Evolutionary conservation across 1,284 basidiomycete species (phyloP).

Genomic region (Ganoderma lucidum): DNA sequence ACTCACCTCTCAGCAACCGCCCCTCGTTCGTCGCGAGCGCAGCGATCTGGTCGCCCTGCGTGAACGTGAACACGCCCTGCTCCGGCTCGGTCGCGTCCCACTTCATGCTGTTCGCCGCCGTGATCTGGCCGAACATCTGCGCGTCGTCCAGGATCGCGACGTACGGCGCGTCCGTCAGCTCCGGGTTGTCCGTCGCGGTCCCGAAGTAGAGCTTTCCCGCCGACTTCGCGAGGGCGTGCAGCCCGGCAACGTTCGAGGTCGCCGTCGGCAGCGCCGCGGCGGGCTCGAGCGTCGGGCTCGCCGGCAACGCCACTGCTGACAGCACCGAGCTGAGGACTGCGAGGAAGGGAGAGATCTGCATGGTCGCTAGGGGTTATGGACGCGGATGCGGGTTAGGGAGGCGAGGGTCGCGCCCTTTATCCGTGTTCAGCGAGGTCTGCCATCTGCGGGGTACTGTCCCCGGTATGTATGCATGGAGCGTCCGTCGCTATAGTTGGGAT

Average conservation of each 20-base stretch:
- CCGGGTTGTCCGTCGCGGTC: slow-evolving; percentile 65
- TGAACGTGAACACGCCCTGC: slow-evolving; percentile 56
- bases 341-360: slow-evolving; percentile 23
- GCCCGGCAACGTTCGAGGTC: slow-evolving; percentile 38
- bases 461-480: slow-evolving; percentile 1
- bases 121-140: slow-evolving; percentile 57
- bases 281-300: slow-evolving; percentile 27
- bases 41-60: slow-evolving; percentile 53
- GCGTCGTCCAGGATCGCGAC: slow-evolving; percentile 50
- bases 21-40: slow-evolving; percentile 54
- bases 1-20: slow-evolving; percentile 44
- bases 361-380: not conserved
- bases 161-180: slow-evolving; percentile 56
- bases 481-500: not conserved
- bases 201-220: slow-evolving; percentile 67
- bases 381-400: not conserved
- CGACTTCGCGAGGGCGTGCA: slow-evolving; percentile 52
- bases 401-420: not conserved
- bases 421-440: not conserved
- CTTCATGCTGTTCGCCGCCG: slow-evolving; percentile 65
- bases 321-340: slow-evolving; percentile 15
- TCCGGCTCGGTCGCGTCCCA: slow-evolving; percentile 65
- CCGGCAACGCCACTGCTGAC: slow-evolving; percentile 16
- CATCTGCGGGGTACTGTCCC: not conserved
- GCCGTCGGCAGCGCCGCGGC: slow-evolving; percentile 32